Evolutionary conservation across 2,329 filamentous ascomycete genomes (phyloP), one percentile per base, ranked within the genome.

Genomic region (Alternaria sp.): DNA sequence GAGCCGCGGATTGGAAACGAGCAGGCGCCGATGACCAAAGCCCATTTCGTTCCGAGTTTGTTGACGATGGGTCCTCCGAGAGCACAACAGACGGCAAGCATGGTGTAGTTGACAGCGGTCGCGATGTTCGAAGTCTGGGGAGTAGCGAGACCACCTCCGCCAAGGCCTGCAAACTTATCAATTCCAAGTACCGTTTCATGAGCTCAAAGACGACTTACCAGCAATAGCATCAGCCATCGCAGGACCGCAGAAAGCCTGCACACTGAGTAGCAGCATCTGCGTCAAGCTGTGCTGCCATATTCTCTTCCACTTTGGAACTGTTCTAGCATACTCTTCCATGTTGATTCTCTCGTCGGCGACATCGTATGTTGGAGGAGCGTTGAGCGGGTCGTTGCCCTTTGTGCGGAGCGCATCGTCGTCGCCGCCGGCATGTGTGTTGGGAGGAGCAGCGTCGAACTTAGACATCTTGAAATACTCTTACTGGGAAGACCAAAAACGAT

Each of bases 261-360:
- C 70, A 44, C 82, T 84, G 11, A 85, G 69, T 5, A 84, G 74
- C 68, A 84, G 70, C 83, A 85, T 84, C 71, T 85, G 82, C 6
- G 82, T 84, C 66, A 85, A 76, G 65, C 82, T 84, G 65, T 84
- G 81, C 63, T 82, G 81, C 73, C 81, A 82, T 5, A 84, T 65
- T 4, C 81, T 78, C 64, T 82, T 83, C 83, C 83, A 84, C 5
- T 74, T 62, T 2, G 83, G 83, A 1, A 75, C 73, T 1, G 59
- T 71, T 8, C 68, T 63, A 13, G 65, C 67, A 57, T 77, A 77
- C 32, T 72, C 72, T 23, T 70, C 71, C 73, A 83, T 81, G 56
- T 83, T 78, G 53, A 84, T 70, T 12, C 68, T 75, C 23, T 75
- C 73, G 19, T 77, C 71, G 19, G 65, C 57, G 19, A 73, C 61